A percentile compares a stretch with the other conserved stretches of the same genome.
Evolutionary conservation across 2,329 filamentous ascomycete genomes (phyloP).

Genomic region (Verticillium tricorpus): DNA sequence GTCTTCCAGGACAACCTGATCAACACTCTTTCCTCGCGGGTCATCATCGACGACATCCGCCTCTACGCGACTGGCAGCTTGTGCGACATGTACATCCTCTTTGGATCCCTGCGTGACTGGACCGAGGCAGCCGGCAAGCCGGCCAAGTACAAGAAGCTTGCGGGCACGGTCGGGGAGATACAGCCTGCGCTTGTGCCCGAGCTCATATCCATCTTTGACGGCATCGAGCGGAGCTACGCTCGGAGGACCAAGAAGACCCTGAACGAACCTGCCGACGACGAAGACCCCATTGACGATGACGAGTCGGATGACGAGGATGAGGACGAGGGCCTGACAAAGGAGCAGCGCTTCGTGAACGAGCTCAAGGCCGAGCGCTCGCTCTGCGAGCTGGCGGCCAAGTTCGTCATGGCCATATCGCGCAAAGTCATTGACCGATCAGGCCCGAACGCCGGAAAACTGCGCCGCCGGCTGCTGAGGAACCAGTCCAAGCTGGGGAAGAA

Average conservation of each 20-base stretch:
- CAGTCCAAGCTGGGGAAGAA: constrained; percentile 75
- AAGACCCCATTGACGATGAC: constrained; percentile 65
- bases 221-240: constrained; percentile 73
- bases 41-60: constrained; percentile 72
- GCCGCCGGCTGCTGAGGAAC: constrained; percentile 72
- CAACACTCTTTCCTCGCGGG: constrained; percentile 61
- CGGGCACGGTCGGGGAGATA: constrained; percentile 65
- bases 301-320: constrained; percentile 51
- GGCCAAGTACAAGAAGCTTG: constrained; percentile 30
- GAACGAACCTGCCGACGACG: constrained; percentile 64
- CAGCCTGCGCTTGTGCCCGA: constrained; percentile 58
- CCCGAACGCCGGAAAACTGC: constrained; percentile 57
- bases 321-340: constrained; percentile 48
- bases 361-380: constrained; percentile 80
- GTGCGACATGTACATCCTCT: constrained; percentile 78
- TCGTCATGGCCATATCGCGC: constrained; percentile 75
- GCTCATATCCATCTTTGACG: constrained; percentile 72
- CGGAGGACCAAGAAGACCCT: constrained; percentile 60
- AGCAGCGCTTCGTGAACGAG: constrained; percentile 58
- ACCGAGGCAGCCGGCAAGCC: constrained; percentile 33
- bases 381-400: constrained; percentile 79
- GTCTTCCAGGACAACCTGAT: constrained; percentile 60
- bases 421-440: constrained; percentile 66
- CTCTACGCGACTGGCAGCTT: constrained; percentile 70
- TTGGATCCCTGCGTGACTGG: constrained; percentile 63